Evolutionary conservation across 768 basidiomycete species (phyloP).

Genomic region (Rubroboletus pulcherrimus): DNA sequence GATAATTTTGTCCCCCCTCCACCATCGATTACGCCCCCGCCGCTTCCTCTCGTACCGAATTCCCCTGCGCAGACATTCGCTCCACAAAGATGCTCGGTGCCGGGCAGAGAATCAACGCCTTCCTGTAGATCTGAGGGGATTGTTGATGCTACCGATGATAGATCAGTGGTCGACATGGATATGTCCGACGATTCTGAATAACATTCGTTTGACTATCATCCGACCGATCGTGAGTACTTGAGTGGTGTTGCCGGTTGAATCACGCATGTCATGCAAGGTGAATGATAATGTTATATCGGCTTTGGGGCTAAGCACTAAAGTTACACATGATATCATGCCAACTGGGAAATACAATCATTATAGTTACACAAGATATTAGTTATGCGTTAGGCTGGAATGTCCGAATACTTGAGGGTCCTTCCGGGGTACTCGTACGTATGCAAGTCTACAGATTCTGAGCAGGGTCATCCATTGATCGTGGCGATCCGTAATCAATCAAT

Average conservation of each 20-base stretch:
- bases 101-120: neutral
- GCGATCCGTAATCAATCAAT: constrained; percentile 18
- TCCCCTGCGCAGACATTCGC: neutral
- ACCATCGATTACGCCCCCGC: constrained; percentile 30
- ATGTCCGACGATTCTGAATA: constrained; percentile 27
- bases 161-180: constrained; percentile 24
- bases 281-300: constrained; percentile 1
- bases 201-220: neutral
- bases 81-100: neutral
- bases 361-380: constrained; percentile 4
- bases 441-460: constrained; percentile 11
- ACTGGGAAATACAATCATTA: constrained; percentile 22
- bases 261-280: neutral
- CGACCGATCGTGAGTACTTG: neutral
- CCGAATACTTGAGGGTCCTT: constrained; percentile 15
- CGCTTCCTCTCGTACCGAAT: constrained; percentile 28
- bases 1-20: constrained; percentile 31
- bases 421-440: constrained; percentile 5
- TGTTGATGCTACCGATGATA: constrained; percentile 3
- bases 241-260: neutral
- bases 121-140: neutral
- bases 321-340: constrained; percentile 25
- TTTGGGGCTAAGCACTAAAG: constrained; percentile 12
- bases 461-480: constrained; percentile 17
- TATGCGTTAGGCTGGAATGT: constrained; percentile 8